Percentiles rank a stretch among this genome's conserved stretches.
Evolutionary conservation across 345 rosid species (phyloP).

Genomic region (Salix suchowensis): DNA sequence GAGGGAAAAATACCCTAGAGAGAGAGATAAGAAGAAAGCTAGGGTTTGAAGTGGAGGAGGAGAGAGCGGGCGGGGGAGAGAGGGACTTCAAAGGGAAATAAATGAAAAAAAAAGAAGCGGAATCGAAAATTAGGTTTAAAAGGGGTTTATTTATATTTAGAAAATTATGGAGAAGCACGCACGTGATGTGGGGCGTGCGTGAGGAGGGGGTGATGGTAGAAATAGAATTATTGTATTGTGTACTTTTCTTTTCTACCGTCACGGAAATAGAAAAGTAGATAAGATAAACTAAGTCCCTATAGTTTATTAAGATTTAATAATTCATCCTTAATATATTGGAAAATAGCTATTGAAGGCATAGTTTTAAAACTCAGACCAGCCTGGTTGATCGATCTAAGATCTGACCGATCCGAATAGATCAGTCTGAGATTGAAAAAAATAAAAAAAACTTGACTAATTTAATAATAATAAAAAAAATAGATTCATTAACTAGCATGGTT

Average conservation of each 20-base stretch:
- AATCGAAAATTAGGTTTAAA: constrained; percentile 11
- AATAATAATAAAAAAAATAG: no score
- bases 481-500: no score
- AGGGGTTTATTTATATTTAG: constrained; percentile 4
- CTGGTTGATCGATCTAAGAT: no score
- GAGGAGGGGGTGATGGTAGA: background rate
- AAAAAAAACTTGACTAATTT: no score
- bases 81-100: background rate
- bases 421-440: no score
- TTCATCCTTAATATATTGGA: no score
- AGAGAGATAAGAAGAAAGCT: background rate
- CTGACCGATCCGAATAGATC: no score
- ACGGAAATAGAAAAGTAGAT: background rate
- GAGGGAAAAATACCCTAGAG: background rate
- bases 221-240: background rate
- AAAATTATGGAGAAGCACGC: background rate
- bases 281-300: background rate
- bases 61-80: background rate
- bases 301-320: background rate
- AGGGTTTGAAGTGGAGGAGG: constrained; percentile 11
- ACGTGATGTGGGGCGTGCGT: background rate
- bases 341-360: no score
- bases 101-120: background rate
- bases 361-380: no score
- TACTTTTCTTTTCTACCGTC: background rate